A percentile compares a stretch with the other conserved stretches of the same genome.
Conservation (phyloP, 2,329 filamentous ascomycete species). For the Dothideomycetes sp. region DNA sequence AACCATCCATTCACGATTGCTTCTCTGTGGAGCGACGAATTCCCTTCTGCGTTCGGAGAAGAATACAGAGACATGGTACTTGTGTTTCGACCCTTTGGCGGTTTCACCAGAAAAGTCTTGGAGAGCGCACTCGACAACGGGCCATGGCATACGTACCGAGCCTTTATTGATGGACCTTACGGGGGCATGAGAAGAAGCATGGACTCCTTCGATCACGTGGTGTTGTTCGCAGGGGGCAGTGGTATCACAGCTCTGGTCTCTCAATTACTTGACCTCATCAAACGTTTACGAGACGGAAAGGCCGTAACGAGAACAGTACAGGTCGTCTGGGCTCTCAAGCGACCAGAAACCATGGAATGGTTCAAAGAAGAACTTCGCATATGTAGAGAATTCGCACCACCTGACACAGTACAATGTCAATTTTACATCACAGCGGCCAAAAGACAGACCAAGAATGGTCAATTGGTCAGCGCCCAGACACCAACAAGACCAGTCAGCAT, state of each 20-base stretch:
- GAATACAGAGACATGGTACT: slow-evolving; percentile 80
- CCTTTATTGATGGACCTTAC: slow-evolving; percentile 89
- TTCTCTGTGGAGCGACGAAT: slow-evolving; percentile 85
- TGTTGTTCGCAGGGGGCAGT: slow-evolving; percentile 87
- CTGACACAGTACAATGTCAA: slow-evolving; percentile 81
- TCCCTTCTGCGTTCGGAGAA: slow-evolving; percentile 84
- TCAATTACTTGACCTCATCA: slow-evolving; percentile 86
- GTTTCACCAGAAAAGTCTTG: slow-evolving; percentile 81
- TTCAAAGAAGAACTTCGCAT: slow-evolving; percentile 92
- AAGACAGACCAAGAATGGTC: slow-evolving; percentile 41
- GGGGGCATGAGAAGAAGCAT: slow-evolving; percentile 87
- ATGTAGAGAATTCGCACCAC: slow-evolving; percentile 79
- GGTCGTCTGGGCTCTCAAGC: slow-evolving; percentile 88
- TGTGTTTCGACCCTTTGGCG: slow-evolving; percentile 83
- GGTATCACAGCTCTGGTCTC: slow-evolving; percentile 91
- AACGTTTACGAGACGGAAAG: slow-evolving; percentile 89
- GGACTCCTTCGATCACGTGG: slow-evolving; percentile 85
- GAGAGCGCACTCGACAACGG: slow-evolving; percentile 75
- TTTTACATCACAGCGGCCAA: slow-evolving; percentile 85
- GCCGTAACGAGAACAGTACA: slow-evolving; percentile 85
- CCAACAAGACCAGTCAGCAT: slow-evolving; percentile 56
- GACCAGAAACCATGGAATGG: slow-evolving; percentile 92
- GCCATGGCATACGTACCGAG: slow-evolving; percentile 83
- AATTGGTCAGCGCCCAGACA: slow-evolving; percentile 42
- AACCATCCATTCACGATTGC: slow-evolving; percentile 95